Conservation (phyloP, 2,329 filamentous ascomycete genomes). For the Purpureocillium lavendulum region DNA sequence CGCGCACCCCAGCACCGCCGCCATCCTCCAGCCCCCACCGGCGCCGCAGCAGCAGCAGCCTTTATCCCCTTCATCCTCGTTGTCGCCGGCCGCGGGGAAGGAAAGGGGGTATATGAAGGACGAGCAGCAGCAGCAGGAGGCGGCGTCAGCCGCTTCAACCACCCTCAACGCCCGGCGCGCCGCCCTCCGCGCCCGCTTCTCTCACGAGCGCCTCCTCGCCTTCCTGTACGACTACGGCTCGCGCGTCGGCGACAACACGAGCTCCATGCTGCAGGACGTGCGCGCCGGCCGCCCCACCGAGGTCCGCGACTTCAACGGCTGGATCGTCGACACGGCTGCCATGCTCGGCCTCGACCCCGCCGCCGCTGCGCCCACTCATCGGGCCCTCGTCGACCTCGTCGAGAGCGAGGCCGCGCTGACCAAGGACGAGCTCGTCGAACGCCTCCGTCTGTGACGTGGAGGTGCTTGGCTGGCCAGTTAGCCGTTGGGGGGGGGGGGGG, state of each 20-base stretch:
- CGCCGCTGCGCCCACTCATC: conserved; percentile 28
- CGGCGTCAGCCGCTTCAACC: neutral
- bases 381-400: conserved; percentile 33
- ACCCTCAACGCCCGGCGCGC: neutral
- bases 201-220: conserved; percentile 27
- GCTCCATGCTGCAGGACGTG: conserved; percentile 56
- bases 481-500: too few species aligned
- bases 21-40: conserved; percentile 22
- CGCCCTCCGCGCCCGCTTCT: conserved; percentile 26
- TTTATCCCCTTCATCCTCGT: too few species aligned
- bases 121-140: too few species aligned
- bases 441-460: conserved; percentile 12
- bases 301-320: conserved; percentile 52
- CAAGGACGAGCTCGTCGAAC: conserved; percentile 22
- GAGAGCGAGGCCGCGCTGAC: conserved; percentile 23
- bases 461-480: too few species aligned
- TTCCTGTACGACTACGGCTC: conserved; percentile 39
- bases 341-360: conserved; percentile 23
- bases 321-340: conserved; percentile 38
- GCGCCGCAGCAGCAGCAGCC: too few species aligned
- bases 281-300: conserved; percentile 43
- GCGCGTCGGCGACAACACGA: conserved; percentile 45
- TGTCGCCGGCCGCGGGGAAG: too few species aligned
- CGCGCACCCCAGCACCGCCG: conserved; percentile 40
- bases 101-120: too few species aligned